These are phyloP conservation scores for Streptanthus diversifolius DNA, from an alignment of 345 rosid genomes.

Conservation along the genomic window DNA sequence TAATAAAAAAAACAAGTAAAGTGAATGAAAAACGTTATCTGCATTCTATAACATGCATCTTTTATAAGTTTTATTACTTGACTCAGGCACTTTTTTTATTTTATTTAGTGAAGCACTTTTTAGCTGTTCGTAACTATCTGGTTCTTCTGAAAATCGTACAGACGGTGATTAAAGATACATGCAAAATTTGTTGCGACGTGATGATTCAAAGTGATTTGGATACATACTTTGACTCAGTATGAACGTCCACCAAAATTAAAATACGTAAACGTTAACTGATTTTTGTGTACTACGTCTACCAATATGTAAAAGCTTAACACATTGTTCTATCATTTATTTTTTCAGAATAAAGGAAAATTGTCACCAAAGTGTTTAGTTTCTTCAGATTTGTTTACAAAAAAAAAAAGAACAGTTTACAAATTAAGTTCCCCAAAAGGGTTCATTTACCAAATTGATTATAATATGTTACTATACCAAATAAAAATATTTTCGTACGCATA, in stretches of 20 bases:
- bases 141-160: not conserved
- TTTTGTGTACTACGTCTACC: not conserved
- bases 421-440: not conserved
- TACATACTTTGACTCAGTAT: not conserved
- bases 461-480: not conserved
- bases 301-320: not conserved
- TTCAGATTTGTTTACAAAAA: not conserved
- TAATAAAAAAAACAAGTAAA: not conserved
- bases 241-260: not conserved
- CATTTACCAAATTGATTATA: not conserved
- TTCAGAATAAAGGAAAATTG: not conserved
- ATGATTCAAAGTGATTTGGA: not conserved
- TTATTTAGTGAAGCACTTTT: not conserved
- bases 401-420: not conserved
- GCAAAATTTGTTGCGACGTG: not conserved
- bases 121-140: not conserved
- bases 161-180: not conserved
- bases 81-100: not conserved
- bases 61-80: not conserved
- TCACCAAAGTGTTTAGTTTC: not conserved
- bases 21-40: not conserved
- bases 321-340: not conserved
- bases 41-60: not conserved
- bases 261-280: not conserved
- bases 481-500: not conserved